phyloP scores from a whole-genome alignment of 805 yeast genomes.

The Candida easanensis region DNA sequence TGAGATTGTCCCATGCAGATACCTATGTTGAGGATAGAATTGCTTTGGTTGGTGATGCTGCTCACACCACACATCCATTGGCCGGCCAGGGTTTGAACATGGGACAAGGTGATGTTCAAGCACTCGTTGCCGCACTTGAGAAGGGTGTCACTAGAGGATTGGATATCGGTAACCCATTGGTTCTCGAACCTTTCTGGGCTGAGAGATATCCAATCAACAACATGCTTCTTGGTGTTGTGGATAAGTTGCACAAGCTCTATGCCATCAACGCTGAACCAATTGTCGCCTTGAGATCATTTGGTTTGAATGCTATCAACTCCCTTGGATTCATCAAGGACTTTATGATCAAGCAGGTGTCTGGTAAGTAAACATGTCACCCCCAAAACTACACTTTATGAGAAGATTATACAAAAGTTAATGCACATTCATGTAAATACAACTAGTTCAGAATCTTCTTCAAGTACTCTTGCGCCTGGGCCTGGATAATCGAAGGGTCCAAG shows the following conservation, averaged over 20 bases:
- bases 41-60: constrained; percentile 97
- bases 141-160: constrained; percentile 71
- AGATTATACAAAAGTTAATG: too few species aligned
- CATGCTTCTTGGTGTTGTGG: constrained; percentile 80
- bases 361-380: too few species aligned
- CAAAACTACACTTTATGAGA: too few species aligned
- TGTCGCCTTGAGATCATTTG: constrained; percentile 71
- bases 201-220: constrained; percentile 82
- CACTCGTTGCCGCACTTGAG: constrained; percentile 67
- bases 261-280: constrained; percentile 70
- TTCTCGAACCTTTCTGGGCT: constrained; percentile 83
- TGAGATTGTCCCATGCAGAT: constrained; percentile 87
- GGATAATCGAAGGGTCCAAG: neutral
- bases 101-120: constrained; percentile 92
- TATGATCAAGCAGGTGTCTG: constrained; percentile 58
- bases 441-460: constrained; percentile 4
- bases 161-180: constrained; percentile 80
- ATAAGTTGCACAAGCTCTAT: constrained; percentile 86
- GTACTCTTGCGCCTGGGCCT: constrained; percentile 4
- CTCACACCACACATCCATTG: constrained; percentile 94
- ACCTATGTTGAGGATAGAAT: constrained; percentile 79
- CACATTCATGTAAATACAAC: too few species aligned
- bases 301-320: constrained; percentile 66
- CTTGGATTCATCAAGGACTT: constrained; percentile 64
- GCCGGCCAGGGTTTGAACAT: constrained; percentile 98